Percentiles rank a stretch among this genome's conserved stretches.
Conservation (phyloP, 768 basidiomycete species). For the Russula foetens region DNA sequence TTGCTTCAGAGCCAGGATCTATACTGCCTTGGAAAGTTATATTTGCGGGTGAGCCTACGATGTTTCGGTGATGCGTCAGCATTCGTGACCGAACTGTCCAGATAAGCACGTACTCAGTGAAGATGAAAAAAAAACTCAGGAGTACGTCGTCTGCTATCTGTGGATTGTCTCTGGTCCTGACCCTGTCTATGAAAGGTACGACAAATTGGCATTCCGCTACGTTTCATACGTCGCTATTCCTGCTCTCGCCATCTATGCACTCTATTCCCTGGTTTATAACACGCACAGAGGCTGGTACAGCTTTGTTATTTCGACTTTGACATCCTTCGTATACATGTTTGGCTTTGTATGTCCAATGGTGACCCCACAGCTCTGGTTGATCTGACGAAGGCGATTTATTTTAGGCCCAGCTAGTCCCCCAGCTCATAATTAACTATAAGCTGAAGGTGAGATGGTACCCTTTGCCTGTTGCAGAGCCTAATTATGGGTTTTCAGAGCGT, state of each 20-base stretch:
- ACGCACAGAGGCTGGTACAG: constrained; percentile 94
- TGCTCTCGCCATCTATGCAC: constrained; percentile 62
- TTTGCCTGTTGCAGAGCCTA: constrained; percentile 2
- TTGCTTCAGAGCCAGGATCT: constrained; percentile 53
- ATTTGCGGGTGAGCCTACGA: constrained; percentile 57
- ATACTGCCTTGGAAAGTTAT: constrained; percentile 70
- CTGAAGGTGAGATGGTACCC: constrained; percentile 54
- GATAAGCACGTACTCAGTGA: constrained; percentile 97
- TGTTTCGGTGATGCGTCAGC: constrained; percentile 6
- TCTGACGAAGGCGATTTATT: constrained; percentile 14
- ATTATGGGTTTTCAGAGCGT: constrained; percentile 52
- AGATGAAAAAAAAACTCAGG: constrained; percentile 96
- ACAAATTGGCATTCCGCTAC: constrained; percentile 89
- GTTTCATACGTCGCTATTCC: constrained; percentile 89
- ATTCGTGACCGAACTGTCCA: constrained; percentile 20
- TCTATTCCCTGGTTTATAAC: constrained; percentile 75
- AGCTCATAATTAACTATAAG: constrained; percentile 95
- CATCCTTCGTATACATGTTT: constrained; percentile 93
- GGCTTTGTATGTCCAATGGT: constrained; percentile 72
- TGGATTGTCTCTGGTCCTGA: constrained; percentile 1
- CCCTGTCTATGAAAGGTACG: constrained; percentile 46
- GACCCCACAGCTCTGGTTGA: constrained; percentile 16
- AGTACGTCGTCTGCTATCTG: constrained; percentile 43
- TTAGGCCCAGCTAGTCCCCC: constrained; percentile 78
- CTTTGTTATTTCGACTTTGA: constrained; percentile 87